Conservation (phyloP, 2,329 filamentous ascomycete genomes). For the Pseudogymnoascus sp. region DNA sequence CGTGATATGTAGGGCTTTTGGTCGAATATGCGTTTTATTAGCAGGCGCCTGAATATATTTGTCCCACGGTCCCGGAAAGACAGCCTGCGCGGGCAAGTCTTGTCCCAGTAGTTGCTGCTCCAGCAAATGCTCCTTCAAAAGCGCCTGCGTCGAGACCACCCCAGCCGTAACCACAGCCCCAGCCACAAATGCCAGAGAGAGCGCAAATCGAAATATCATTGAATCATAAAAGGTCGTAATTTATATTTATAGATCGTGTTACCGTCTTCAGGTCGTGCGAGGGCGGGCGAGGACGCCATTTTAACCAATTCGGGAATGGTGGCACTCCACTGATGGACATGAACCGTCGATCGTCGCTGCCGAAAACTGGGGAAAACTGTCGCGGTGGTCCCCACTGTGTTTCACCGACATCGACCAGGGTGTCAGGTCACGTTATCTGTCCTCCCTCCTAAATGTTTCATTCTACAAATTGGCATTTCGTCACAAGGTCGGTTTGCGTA, state of each 20-base stretch:
- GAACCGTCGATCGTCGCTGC: neutral
- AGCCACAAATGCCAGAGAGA: neutral
- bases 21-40: slow-evolving; percentile 29
- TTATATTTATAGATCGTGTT: neutral
- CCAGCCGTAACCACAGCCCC: neutral
- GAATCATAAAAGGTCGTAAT: neutral
- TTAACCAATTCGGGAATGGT: neutral
- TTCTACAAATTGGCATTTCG: neutral
- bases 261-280: neutral
- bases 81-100: slow-evolving; percentile 25
- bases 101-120: neutral
- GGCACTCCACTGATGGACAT: neutral
- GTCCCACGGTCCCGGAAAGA: slow-evolving; percentile 34
- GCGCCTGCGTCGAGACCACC: neutral
- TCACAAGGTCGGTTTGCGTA: neutral
- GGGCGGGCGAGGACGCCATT: neutral
- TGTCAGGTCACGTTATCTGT: neutral
- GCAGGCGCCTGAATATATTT: slow-evolving; percentile 30
- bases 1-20: slow-evolving; percentile 27
- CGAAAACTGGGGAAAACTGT: neutral
- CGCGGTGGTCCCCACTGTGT: neutral
- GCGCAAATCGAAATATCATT: neutral
- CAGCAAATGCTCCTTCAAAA: neutral
- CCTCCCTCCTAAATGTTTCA: neutral
- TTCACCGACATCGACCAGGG: neutral